Evolutionary conservation across 768 basidiomycete species (phyloP), one percentile per base, ranked within the genome.

Genomic region (Amanita phalloides): DNA sequence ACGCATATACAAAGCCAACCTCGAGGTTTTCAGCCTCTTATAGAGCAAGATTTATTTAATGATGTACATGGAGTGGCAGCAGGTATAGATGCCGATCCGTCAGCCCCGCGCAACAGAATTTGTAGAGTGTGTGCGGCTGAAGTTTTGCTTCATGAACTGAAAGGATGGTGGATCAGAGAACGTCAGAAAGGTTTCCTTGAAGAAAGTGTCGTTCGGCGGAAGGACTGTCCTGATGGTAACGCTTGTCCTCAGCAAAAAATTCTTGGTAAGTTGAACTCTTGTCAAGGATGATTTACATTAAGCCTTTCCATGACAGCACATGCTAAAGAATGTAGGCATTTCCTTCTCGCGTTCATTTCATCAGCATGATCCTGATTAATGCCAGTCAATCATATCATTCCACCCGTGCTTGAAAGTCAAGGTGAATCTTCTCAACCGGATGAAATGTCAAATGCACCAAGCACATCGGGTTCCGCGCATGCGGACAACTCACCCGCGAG

Each of bases 131-230:
- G 88, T 61, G 84, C 89, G 1, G 72, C 80, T 0, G 86, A 90
- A 62, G 75, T 89, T 2, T 69, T 90, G 14, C 68, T 90, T 2
- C 86, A 80, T 71, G 88, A 88, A 9, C 60, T 90, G 41, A 79
- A 74, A 54, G 86, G 83, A 36, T 91, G 88, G 88, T 90, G 89
- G 87, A 67, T 90, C 32, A 71, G 83, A 46, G 87, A 90, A 64
- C 77, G 88, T 26, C 74, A 71, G 66, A 85, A 81, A 58, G 87
- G 83, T 13, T 74, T 77, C 56, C 63, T 85, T 48, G 81, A 81
- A 38, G 73, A 73, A 43, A 62, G 61, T 41, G 62, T 86, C n/a
- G 62, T 73, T 57, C 73, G 64, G n/a, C 72, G 86, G 36, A 77
- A 76, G 30, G 83, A 90, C 59, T 91, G 88, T 56, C 73, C 73